Evolutionary conservation across 352 stramenopile species (phyloP).

Genomic region (Globisporangium okanoganense): DNA sequence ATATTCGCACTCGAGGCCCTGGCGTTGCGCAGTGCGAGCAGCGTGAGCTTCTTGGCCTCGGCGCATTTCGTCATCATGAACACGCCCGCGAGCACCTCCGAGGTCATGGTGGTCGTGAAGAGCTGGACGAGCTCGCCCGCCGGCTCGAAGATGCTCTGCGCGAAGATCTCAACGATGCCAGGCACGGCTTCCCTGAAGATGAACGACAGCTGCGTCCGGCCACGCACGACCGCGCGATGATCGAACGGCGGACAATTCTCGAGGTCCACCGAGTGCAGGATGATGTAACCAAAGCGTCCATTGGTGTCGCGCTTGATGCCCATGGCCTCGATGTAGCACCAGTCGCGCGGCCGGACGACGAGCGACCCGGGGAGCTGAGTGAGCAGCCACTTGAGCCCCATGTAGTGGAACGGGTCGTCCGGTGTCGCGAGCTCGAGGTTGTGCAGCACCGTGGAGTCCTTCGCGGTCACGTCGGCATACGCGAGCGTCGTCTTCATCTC

Average conservation of each 20-base stretch:
- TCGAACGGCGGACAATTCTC: constrained; percentile 36
- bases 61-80: constrained; percentile 23
- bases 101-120: constrained; percentile 19
- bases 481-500: constrained; percentile 36
- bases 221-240: constrained; percentile 21
- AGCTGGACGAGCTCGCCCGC: constrained; percentile 29
- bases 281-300: constrained; percentile 35
- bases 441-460: constrained; percentile 35
- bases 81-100: constrained; percentile 28
- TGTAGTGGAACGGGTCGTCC: constrained; percentile 40
- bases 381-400: constrained; percentile 51
- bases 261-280: constrained; percentile 42
- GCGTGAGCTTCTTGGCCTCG: constrained; percentile 49
- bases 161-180: constrained; percentile 39
- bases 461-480: constrained; percentile 27
- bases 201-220: constrained; percentile 19
- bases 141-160: constrained; percentile 43
- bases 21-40: constrained; percentile 33
- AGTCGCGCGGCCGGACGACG: constrained; percentile 26
- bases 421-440: constrained; percentile 35
- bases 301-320: constrained; percentile 29
- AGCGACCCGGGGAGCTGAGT: constrained; percentile 26
- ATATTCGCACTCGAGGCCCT: too few species aligned
- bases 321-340: constrained; percentile 38
- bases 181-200: constrained; percentile 33